Evolutionary conservation across 768 basidiomycete species (phyloP).

Genomic region (Suillus ampliporus): DNA sequence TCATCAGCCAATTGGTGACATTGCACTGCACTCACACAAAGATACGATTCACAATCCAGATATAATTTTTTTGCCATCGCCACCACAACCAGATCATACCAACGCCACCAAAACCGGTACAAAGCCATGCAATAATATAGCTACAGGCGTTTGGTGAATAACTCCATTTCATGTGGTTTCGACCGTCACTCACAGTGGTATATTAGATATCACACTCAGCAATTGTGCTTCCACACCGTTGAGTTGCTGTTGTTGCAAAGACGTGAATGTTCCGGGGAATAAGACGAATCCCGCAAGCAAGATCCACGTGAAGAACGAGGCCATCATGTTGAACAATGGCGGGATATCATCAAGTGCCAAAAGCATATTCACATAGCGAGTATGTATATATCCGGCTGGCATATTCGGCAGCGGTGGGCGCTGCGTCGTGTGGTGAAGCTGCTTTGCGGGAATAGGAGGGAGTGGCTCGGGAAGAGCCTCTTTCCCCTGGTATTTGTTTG

Average conservation of each 20-base stretch:
- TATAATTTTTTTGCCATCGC: conserved; percentile 61
- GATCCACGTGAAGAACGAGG: conserved; percentile 67
- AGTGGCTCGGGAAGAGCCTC: conserved; percentile 5
- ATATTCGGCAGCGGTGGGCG: conserved; percentile 30
- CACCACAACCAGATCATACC: conserved; percentile 69
- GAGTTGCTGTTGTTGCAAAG: conserved; percentile 35
- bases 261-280: conserved; percentile 66
- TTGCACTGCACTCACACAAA: conserved; percentile 49
- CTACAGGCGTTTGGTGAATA: conserved; percentile 30
- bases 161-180: neutral
- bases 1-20: conserved; percentile 9
- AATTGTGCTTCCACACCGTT: conserved; percentile 39
- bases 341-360: conserved; percentile 65
- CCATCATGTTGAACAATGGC: conserved; percentile 51
- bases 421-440: conserved; percentile 24
- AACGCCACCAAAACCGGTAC: conserved; percentile 54
- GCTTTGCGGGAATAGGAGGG: conserved; percentile 15
- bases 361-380: conserved; percentile 66
- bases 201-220: conserved; percentile 44
- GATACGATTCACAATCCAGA: conserved; percentile 62
- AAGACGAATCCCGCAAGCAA: conserved; percentile 65
- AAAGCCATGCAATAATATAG: conserved; percentile 58
- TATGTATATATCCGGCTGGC: conserved; percentile 35
- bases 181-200: conserved; percentile 49
- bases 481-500: neutral